These are phyloP conservation scores for Bocquillonia castaneifolia DNA, from an alignment of 441 rosid genomes.

Conservation along the genomic window DNA sequence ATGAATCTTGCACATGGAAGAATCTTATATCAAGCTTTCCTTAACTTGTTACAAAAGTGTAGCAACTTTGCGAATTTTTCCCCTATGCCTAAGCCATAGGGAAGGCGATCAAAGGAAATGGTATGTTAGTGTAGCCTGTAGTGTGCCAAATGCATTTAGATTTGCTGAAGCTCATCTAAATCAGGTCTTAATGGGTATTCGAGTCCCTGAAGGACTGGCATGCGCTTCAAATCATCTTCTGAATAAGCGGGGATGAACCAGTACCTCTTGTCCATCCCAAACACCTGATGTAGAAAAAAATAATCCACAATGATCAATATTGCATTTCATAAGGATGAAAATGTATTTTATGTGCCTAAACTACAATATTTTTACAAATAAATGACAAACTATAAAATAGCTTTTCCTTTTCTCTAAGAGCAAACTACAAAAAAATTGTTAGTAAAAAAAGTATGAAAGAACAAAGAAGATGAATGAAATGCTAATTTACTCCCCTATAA, in stretches of 20 bases:
- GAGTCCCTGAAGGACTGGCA: constrained; percentile 52
- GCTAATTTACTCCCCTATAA: no score
- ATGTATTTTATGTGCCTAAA: not conserved
- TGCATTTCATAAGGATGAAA: not conserved
- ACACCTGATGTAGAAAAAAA: constrained; percentile 43
- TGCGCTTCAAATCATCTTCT: constrained; percentile 50
- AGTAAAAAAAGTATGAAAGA: no score
- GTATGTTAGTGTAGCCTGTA: not conserved
- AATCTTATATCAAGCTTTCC: not conserved
- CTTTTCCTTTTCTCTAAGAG: not conserved
- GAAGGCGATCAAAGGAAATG: not conserved
- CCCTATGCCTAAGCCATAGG: not conserved
- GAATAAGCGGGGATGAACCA: constrained; percentile 80
- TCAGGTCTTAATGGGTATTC: constrained; percentile 56
- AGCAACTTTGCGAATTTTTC: not conserved
- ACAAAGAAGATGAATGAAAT: no score
- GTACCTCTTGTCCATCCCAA: constrained; percentile 65
- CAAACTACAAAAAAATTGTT: not conserved
- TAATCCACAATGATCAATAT: constrained; percentile 3
- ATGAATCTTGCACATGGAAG: not conserved
- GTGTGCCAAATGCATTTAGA: constrained; percentile 6
- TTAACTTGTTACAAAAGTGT: not conserved
- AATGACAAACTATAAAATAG: no score
- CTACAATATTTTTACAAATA: no score
- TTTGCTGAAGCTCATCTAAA: constrained; percentile 33